These are phyloP conservation scores for Plectranthus barbatus DNA, from an alignment of 257 asterid genomes.

Conservation along the genomic window DNA sequence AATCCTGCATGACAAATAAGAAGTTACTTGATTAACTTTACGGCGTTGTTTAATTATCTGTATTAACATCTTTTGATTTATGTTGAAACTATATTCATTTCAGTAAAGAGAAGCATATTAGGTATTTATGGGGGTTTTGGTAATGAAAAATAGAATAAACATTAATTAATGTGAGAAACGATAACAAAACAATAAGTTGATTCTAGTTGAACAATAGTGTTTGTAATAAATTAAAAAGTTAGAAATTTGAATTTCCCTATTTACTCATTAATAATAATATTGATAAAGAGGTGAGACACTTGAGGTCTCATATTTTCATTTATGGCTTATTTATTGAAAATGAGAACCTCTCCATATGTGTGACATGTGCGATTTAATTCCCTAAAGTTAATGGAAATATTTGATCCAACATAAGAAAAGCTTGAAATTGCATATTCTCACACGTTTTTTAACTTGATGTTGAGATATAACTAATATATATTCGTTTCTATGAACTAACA, in stretches of 20 bases:
- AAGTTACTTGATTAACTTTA: too few species aligned
- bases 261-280: too few species aligned
- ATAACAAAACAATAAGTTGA: background rate
- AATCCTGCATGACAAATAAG: too few species aligned
- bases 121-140: too few species aligned
- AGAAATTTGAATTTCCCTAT: too few species aligned
- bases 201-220: background rate
- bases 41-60: too few species aligned
- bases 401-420: background rate
- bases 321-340: background rate
- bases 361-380: conserved; percentile 5
- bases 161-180: background rate
- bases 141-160: too few species aligned
- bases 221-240: background rate
- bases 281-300: background rate
- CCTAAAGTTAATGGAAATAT: background rate
- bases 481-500: too few species aligned
- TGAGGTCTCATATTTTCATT: background rate
- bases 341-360: background rate
- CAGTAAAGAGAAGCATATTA: too few species aligned
- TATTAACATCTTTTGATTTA: too few species aligned
- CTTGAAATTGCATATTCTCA: background rate
- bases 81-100: too few species aligned
- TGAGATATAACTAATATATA: too few species aligned
- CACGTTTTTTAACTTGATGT: conserved; percentile 15